A percentile compares a stretch with the other conserved stretches of the same genome.
Conservation (phyloP, 352 stramenopile species). For the Phytophthora niederhauseri region DNA sequence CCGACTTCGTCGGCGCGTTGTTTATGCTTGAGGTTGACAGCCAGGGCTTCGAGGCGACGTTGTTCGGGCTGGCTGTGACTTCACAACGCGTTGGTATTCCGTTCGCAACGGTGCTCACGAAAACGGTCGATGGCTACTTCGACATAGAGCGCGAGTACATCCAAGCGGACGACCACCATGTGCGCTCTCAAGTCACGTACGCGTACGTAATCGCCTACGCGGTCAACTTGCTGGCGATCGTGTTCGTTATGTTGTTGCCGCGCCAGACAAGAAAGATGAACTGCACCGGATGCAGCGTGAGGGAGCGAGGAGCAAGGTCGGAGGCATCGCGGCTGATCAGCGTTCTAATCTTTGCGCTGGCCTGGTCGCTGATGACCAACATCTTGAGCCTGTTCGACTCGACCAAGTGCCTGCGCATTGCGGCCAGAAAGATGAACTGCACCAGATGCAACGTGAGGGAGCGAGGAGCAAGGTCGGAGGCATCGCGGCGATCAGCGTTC, state of each 20-base stretch:
- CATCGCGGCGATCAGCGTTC: slow-evolving; percentile 27
- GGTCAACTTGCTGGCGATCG: slow-evolving; percentile 36
- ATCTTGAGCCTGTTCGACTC: slow-evolving; percentile 12
- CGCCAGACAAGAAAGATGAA: slow-evolving; percentile 31
- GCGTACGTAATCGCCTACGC: slow-evolving; percentile 40
- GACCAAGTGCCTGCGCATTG: too few relatives aligned
- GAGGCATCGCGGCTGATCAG: slow-evolving; percentile 33
- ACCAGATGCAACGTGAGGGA: slow-evolving; percentile 30
- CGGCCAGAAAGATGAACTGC: slow-evolving; percentile 32
- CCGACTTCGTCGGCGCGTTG: slow-evolving; percentile 37
- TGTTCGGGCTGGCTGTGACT: slow-evolving; percentile 45
- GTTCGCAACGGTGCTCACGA: slow-evolving; percentile 38
- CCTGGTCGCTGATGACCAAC: slow-evolving; percentile 43
- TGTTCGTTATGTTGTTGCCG: slow-evolving; percentile 37
- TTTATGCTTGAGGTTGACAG: slow-evolving; percentile 43
- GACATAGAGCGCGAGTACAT: slow-evolving; percentile 22
- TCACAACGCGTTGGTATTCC: slow-evolving; percentile 35
- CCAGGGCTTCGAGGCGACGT: slow-evolving; percentile 41
- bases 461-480: slow-evolving; percentile 35
- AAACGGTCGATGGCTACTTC: slow-evolving; percentile 31
- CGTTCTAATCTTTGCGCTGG: slow-evolving; percentile 21
- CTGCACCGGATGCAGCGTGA: slow-evolving; percentile 34
- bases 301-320: slow-evolving; percentile 30
- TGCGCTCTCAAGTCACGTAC: slow-evolving; percentile 41
- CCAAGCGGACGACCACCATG: slow-evolving; percentile 32